phyloP scores from a whole-genome alignment of 2,329 filamentous ascomycete species.

The Fusarium sp. region DNA sequence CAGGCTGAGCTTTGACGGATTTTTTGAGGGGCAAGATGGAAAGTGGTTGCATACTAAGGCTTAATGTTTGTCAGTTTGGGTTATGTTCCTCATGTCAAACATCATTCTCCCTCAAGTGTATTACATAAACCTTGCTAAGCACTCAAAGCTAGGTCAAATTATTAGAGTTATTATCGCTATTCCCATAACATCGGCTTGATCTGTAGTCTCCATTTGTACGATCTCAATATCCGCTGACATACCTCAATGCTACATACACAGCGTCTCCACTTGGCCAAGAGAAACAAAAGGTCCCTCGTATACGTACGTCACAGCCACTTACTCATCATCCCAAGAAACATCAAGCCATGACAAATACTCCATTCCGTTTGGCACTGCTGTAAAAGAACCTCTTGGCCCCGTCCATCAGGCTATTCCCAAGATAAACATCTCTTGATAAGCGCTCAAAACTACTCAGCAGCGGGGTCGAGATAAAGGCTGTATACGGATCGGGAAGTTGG shows the following conservation, averaged over 20 bases:
- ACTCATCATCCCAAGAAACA: not conserved
- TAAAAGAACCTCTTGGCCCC: not conserved
- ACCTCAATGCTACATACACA: not conserved
- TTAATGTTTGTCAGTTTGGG: too few species aligned
- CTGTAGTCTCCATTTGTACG: too few species aligned
- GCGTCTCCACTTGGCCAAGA: conserved; percentile 1
- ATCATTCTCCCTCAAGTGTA: too few species aligned
- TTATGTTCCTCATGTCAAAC: too few species aligned
- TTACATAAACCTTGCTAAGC: too few species aligned
- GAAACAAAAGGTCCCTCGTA: conserved; percentile 15
- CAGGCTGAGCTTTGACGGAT: too few species aligned
- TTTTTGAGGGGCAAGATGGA: too few species aligned
- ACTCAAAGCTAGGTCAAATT: too few species aligned
- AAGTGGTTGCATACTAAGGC: too few species aligned
- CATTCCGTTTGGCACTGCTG: not conserved
- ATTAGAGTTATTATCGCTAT: too few species aligned
- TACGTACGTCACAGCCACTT: not conserved
- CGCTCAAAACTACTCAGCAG: not conserved
- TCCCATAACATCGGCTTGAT: too few species aligned
- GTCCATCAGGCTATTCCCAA: not conserved
- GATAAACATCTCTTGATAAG: not conserved
- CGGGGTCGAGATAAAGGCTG: not conserved
- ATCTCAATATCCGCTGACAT: too few species aligned
- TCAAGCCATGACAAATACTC: not conserved
- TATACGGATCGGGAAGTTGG: conserved; percentile 32